Conservation (phyloP, 2,329 filamentous ascomycete genomes). For the Mycosphaerella sp. region DNA sequence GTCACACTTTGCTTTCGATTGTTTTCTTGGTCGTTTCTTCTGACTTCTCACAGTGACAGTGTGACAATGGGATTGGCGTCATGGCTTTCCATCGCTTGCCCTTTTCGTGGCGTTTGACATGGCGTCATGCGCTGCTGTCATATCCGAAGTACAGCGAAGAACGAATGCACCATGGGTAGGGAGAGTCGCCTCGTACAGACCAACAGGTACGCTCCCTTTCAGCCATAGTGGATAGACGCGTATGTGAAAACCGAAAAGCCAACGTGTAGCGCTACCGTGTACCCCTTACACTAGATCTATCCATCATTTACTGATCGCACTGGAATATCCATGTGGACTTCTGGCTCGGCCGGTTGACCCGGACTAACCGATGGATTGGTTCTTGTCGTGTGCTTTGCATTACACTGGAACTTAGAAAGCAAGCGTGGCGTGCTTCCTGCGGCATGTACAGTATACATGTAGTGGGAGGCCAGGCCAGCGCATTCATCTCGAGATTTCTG, state of each 20-base stretch:
- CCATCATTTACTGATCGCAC: too few relatives aligned
- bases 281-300: not conserved
- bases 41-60: not conserved
- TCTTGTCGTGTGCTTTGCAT: not conserved
- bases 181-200: not conserved
- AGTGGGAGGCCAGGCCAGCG: not conserved
- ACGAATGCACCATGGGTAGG: not conserved
- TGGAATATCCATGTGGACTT: too few relatives aligned
- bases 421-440: not conserved
- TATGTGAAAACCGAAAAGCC: not conserved
- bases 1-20: not conserved
- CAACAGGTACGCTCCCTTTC: not conserved
- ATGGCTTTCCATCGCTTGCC: not conserved
- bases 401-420: not conserved
- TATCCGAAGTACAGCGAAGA: not conserved
- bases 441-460: not conserved
- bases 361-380: not conserved
- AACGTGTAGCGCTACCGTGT: not conserved
- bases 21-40: not conserved
- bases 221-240: not conserved
- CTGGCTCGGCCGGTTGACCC: not conserved
- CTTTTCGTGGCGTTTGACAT: not conserved
- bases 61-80: too few relatives aligned
- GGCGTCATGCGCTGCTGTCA: not conserved
- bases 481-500: not conserved